Conservation (phyloP, 352 stramenopile genomes). For the Phytophthora agathidicida region DNA sequence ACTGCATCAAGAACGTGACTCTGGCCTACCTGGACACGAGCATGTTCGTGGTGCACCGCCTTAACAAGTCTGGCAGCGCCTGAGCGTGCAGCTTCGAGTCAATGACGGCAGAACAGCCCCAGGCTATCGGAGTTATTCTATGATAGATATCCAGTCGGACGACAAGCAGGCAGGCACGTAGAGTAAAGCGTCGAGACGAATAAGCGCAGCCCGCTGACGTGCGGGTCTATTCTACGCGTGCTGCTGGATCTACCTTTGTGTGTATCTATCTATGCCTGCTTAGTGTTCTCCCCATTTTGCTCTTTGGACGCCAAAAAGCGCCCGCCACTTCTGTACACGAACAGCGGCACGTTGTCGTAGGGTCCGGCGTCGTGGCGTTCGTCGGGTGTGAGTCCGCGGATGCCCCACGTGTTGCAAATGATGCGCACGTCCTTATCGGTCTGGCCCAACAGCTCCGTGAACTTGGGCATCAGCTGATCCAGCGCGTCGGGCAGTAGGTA, state of each 20-base stretch:
- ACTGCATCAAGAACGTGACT: slow-evolving; percentile 91
- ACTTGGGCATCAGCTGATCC: slow-evolving; percentile 43
- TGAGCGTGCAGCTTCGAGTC: slow-evolving; percentile 8
- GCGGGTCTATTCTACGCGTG: slow-evolving; percentile 26
- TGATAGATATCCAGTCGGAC: too few relatives aligned
- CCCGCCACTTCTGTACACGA: slow-evolving; percentile 47
- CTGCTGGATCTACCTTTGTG: not conserved
- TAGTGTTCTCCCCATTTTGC: slow-evolving; percentile 1
- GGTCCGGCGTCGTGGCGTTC: slow-evolving; percentile 43
- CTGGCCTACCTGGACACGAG: slow-evolving; percentile 88
- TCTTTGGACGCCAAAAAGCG: not conserved
- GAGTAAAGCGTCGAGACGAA: slow-evolving; percentile 20
- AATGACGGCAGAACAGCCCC: not conserved
- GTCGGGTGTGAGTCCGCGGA: slow-evolving; percentile 35
- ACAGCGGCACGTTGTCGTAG: slow-evolving; percentile 56
- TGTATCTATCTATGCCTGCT: slow-evolving; percentile 8
- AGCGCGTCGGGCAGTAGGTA: slow-evolving; percentile 65
- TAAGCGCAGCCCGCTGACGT: slow-evolving; percentile 1
- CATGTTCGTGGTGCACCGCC: slow-evolving; percentile 83
- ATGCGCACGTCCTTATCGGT: slow-evolving; percentile 47
- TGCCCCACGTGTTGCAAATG: slow-evolving; percentile 73
- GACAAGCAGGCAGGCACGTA: not conserved
- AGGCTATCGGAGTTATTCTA: too few relatives aligned
- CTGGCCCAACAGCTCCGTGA: slow-evolving; percentile 40
- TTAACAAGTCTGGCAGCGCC: slow-evolving; percentile 72